A percentile compares a stretch with the other conserved stretches of the same genome.
These are phyloP conservation scores for Leishmania major DNA, from an alignment of 208 protist species.

Conservation along the genomic window DNA sequence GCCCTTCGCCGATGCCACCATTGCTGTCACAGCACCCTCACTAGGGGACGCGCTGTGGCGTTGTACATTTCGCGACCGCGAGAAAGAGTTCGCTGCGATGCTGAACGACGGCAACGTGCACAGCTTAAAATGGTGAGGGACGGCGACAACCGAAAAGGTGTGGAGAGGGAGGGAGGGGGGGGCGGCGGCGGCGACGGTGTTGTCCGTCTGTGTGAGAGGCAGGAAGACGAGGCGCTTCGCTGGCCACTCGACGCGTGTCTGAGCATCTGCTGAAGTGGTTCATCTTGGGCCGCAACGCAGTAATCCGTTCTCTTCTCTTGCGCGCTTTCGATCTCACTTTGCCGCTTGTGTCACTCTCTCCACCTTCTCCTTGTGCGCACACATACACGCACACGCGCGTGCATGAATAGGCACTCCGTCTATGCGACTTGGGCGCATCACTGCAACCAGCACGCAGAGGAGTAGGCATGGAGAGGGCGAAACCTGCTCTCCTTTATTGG, in stretches of 20 bases:
- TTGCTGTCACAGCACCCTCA: slow-evolving; percentile 22
- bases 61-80: slow-evolving; percentile 75
- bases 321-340: not conserved
- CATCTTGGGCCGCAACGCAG: not conserved
- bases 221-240: not conserved
- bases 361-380: not conserved
- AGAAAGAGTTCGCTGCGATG: slow-evolving; percentile 77
- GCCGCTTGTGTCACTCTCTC: too few relatives aligned
- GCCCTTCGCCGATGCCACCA: slow-evolving; percentile 38
- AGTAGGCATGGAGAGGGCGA: not conserved
- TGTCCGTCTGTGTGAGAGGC: not conserved
- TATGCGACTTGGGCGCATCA: not conserved
- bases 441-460: not conserved
- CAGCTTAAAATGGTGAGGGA: slow-evolving; percentile 70
- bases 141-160: not conserved
- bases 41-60: slow-evolving; percentile 41
- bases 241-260: not conserved
- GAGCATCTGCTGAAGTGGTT: not conserved
- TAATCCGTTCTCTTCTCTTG: not conserved
- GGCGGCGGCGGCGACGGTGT: not conserved
- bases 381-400: not conserved
- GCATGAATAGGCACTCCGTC: not conserved
- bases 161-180: not conserved
- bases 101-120: slow-evolving; percentile 61
- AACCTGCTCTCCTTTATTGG: not conserved